Percentiles rank a stretch among this genome's conserved stretches.
Conservation (phyloP, 2,329 filamentous ascomycete genomes). For the Trichophyton rubrum region DNA sequence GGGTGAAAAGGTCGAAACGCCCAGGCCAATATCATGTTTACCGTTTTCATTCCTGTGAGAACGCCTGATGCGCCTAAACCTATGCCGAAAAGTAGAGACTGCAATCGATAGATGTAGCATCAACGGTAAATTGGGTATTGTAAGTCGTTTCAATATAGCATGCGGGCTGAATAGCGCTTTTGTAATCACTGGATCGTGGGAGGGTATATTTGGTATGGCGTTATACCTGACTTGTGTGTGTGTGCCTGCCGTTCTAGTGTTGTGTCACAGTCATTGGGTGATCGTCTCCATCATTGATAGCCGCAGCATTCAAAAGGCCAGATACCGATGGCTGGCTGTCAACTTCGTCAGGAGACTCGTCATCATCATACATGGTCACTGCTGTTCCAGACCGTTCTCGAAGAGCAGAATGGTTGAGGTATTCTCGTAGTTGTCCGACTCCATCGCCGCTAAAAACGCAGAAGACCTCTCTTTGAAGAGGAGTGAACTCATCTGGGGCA, state of each 20-base stretch:
- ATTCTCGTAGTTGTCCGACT: conserved; percentile 62
- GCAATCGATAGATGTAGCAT: background rate
- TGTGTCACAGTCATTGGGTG: conserved; percentile 12
- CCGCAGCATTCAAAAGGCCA: conserved; percentile 31
- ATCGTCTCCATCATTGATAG: conserved; percentile 32
- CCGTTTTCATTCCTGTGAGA: background rate
- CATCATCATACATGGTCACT: conserved; percentile 36
- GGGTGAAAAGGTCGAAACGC: background rate
- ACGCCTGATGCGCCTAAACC: background rate
- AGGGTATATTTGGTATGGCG: background rate
- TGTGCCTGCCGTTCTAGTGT: background rate
- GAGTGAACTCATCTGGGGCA: conserved; percentile 82
- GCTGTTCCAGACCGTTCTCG: conserved; percentile 27
- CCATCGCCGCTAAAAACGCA: conserved; percentile 91
- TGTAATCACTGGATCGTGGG: background rate
- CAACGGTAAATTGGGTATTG: background rate
- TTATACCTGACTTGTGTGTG: background rate
- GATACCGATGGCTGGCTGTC: conserved; percentile 17
- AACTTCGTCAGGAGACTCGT: conserved; percentile 30
- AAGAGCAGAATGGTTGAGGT: conserved; percentile 49
- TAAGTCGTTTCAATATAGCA: background rate
- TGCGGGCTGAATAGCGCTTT: background rate
- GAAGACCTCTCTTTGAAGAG: conserved; percentile 88
- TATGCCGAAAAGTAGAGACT: background rate
- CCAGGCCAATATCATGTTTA: background rate